A percentile compares a stretch with the other conserved stretches of the same genome.
Conservation (phyloP, 345 rosid species). For the Eucalyptus rudis region DNA sequence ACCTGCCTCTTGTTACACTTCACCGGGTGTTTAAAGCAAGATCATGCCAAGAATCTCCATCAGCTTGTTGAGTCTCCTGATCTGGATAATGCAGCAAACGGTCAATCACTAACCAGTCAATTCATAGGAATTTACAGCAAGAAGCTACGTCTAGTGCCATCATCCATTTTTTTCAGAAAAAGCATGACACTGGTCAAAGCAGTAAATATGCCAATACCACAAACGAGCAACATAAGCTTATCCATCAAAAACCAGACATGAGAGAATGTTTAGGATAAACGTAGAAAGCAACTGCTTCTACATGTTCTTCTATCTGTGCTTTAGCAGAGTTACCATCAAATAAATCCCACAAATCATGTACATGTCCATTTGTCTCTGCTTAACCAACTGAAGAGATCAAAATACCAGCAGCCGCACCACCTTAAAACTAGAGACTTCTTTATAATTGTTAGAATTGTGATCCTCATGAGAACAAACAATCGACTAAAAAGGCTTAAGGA, state of each 20-base stretch:
- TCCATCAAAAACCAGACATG: neutral
- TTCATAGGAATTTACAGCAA: neutral
- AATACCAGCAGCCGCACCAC: neutral
- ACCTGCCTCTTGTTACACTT: neutral
- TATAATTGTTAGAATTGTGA: neutral
- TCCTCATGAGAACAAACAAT: neutral
- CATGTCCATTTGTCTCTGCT: neutral
- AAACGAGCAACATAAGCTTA: neutral
- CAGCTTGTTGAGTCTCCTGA: conserved; percentile 52
- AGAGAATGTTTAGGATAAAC: neutral
- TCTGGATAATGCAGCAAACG: conserved; percentile 16
- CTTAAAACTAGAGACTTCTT: neutral
- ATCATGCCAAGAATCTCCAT: conserved; percentile 68
- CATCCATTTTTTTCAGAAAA: neutral
- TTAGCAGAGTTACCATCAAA: neutral
- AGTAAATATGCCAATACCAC: neutral
- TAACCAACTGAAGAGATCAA: neutral
- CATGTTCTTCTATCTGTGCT: neutral
- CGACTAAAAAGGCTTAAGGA: neutral
- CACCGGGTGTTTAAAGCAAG: conserved; percentile 59
- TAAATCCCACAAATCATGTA: neutral
- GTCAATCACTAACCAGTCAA: neutral
- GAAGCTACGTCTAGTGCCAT: neutral
- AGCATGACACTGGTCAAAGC: neutral
- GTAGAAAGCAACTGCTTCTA: neutral